Evolutionary conservation across 305 asterid species (phyloP).

Genomic region (Fraxinus latifolia): DNA sequence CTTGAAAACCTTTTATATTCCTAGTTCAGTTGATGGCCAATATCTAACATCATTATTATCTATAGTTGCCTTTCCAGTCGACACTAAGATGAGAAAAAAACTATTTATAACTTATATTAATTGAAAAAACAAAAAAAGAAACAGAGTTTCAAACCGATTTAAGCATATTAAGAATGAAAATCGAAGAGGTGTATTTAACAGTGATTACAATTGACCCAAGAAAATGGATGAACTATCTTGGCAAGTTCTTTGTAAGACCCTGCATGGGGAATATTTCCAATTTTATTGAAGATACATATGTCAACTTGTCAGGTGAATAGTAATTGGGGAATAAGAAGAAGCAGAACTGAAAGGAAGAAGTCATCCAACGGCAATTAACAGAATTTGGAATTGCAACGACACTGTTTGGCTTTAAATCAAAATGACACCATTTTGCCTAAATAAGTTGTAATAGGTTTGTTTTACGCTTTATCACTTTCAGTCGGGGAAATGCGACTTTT

Average conservation of each 20-base stretch:
- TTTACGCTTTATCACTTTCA: too few species aligned
- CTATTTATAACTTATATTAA: neutral
- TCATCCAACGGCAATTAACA: too few species aligned
- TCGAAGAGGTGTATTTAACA: neutral
- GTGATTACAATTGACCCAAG: neutral
- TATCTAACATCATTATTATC: neutral
- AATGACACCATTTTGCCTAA: too few species aligned
- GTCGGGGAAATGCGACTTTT: too few species aligned
- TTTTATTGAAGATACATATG: neutral
- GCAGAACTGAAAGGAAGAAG: too few species aligned
- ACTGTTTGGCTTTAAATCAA: too few species aligned
- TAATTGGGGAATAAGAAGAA: too few species aligned
- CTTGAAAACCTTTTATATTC: neutral
- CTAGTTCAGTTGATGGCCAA: neutral
- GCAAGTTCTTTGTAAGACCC: neutral
- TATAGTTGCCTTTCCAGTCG: neutral
- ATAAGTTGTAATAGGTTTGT: too few species aligned
- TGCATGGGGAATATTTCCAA: neutral
- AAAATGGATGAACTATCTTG: neutral
- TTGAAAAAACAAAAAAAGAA: neutral
- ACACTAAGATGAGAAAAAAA: neutral
- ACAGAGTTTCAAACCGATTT: neutral
- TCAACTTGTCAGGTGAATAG: neutral
- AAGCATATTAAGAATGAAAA: neutral
- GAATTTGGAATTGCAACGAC: too few species aligned